Base-by-base conservation (phyloP, 768 basidiomycete species). In the Goffeauzyma gilvescens region DNA sequence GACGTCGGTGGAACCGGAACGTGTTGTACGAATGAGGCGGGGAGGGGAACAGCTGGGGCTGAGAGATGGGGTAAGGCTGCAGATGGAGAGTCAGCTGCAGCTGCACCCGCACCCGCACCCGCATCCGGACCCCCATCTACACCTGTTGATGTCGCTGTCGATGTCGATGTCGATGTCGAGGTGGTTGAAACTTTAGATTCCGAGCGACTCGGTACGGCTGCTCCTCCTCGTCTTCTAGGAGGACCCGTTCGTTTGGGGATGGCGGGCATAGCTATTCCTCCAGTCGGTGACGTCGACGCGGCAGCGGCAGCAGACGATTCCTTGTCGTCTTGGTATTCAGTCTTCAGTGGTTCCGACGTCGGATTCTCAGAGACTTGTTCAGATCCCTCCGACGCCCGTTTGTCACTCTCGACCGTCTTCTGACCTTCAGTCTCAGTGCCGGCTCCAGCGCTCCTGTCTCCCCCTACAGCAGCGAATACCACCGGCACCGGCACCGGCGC, bases 401-500 rank as follows among this genome's bases (percentile, higher is more conserved):
- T n/a, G n/a, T n/a, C n/a, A n/a, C n/a, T n/a, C n/a, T n/a, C n/a
- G n/a, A n/a, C n/a, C n/a, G n/a, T n/a, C n/a, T n/a, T n/a, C n/a
- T n/a, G n/a, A n/a, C n/a, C n/a, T n/a, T n/a, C n/a, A n/a, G n/a
- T n/a, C n/a, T n/a, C n/a, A n/a, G n/a, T n/a, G n/a, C n/a, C n/a
- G n/a, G n/a, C n/a, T n/a, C n/a, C n/a, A n/a, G n/a, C n/a, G n/a
- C n/a, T n/a, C n/a, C n/a, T n/a, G n/a, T n/a, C n/a, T n/a, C n/a
- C n/a, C n/a, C n/a, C n/a, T n/a, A n/a, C n/a, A n/a, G n/a, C n/a
- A n/a, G n/a, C n/a, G n/a, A n/a, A n/a, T n/a, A n/a, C n/a, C n/a
- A 41, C 35, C 5, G 44, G 13, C 18, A 37, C 22, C 1, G 74
- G 73, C 49, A 72, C 72, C 41, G 68, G 69, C 12, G 73, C 76